A percentile compares a stretch with the other conserved stretches of the same genome.
Evolutionary conservation across 805 yeast species (phyloP).

Genomic region (Saccharomycopsis fibuligera): DNA sequence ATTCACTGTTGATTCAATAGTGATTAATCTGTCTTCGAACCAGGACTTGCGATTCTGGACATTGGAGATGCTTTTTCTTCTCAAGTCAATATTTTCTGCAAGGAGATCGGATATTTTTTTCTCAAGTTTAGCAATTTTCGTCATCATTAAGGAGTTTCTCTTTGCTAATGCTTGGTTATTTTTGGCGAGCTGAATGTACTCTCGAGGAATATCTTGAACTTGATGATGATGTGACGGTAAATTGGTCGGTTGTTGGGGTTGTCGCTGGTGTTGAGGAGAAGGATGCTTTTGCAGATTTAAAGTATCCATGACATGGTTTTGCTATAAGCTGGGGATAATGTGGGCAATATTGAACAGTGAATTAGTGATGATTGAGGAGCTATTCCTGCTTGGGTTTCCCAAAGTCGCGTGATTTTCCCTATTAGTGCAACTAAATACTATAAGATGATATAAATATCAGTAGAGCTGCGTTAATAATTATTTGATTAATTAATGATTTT

Average conservation of each 20-base stretch:
- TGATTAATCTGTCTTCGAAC: slow-evolving; percentile 33
- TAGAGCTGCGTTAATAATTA: no score
- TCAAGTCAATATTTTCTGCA: slow-evolving; percentile 41
- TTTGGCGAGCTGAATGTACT: slow-evolving; percentile 31
- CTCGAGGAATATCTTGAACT: not conserved
- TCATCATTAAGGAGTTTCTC: slow-evolving; percentile 46
- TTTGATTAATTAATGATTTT: no score
- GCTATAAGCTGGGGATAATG: no score
- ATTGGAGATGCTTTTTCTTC: slow-evolving; percentile 31
- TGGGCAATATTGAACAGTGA: no score
- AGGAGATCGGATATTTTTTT: slow-evolving; percentile 41
- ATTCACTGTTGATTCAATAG: slow-evolving; percentile 37
- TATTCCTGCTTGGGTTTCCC: no score
- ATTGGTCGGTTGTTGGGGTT: not conserved
- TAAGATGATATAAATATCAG: no score
- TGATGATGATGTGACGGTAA: not conserved
- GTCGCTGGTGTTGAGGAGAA: not conserved
- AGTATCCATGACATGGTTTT: not conserved
- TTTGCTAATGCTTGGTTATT: slow-evolving; percentile 52
- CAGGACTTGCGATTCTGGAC: slow-evolving; percentile 28
- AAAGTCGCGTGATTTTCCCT: no score
- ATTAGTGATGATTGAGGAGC: no score
- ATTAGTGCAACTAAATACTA: no score
- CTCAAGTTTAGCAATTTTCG: slow-evolving; percentile 49
- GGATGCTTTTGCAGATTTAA: not conserved